Evolutionary conservation across 148 eudicot genomes (phyloP).

Genomic region (Fagopyrum homotropicum): DNA sequence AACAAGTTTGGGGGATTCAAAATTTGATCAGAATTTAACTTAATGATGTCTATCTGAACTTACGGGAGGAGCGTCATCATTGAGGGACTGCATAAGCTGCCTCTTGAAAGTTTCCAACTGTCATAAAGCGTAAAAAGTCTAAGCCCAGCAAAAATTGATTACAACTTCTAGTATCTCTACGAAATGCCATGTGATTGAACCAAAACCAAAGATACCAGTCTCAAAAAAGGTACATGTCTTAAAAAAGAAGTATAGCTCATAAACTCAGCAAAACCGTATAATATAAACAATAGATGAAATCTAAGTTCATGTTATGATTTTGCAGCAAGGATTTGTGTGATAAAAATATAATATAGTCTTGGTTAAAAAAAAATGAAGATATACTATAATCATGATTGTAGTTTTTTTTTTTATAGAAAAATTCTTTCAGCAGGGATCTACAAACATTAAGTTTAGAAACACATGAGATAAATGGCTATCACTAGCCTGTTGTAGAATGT

Average conservation of each 20-base stretch:
- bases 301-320: background rate
- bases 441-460: background rate
- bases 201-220: background rate
- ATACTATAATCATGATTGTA: background rate
- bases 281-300: background rate
- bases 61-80: slow-evolving; percentile 64
- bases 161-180: background rate
- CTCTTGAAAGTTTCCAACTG: slow-evolving; percentile 96
- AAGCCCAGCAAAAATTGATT: background rate
- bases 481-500: background rate
- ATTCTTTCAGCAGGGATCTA: background rate
- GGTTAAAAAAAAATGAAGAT: too few species aligned
- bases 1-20: slow-evolving; percentile 1
- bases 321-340: background rate
- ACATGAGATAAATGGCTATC: background rate
- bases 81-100: slow-evolving; percentile 87
- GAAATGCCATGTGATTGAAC: background rate
- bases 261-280: background rate
- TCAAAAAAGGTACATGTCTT: background rate
- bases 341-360: background rate
- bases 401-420: too few species aligned
- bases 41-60: slow-evolving; percentile 17
- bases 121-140: slow-evolving; percentile 16
- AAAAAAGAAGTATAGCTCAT: background rate
- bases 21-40: background rate